Evolutionary conservation across 495 filamentous ascomycete species (phyloP).

Genomic region (Aspergillus heteromorphus): DNA sequence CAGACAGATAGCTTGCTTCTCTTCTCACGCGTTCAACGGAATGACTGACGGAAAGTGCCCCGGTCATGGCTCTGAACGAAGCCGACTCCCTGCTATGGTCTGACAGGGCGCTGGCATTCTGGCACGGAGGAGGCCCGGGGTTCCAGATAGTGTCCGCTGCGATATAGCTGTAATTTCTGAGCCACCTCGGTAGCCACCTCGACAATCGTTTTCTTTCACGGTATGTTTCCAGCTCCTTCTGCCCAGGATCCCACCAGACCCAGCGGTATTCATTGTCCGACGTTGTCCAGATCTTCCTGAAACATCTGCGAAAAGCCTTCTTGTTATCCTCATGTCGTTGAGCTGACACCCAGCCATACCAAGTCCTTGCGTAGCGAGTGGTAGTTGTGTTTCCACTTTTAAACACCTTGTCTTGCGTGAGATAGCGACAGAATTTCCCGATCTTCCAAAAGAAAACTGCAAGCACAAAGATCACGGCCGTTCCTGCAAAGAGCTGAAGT

Average conservation of each 20-base stretch:
- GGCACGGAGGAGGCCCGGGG: slow-evolving; percentile 1
- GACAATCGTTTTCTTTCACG: slow-evolving; percentile 7
- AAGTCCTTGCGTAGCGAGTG: slow-evolving; percentile 37
- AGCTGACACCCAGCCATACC: slow-evolving; percentile 42
- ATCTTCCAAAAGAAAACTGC: slow-evolving; percentile 39
- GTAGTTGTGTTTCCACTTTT: slow-evolving; percentile 24
- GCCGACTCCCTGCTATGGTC: background rate
- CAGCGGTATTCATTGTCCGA: slow-evolving; percentile 30
- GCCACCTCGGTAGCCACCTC: slow-evolving; percentile 21
- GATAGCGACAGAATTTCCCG: slow-evolving; percentile 31
- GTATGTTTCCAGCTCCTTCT: slow-evolving; percentile 18
- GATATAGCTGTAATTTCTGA: slow-evolving; percentile 23
- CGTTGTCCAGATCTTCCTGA: slow-evolving; percentile 25
- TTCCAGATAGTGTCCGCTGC: slow-evolving; percentile 28
- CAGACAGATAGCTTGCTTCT: background rate
- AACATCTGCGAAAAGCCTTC: slow-evolving; percentile 14
- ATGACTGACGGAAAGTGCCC: slow-evolving; percentile 1
- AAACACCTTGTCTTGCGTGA: slow-evolving; percentile 31
- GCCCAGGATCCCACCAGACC: slow-evolving; percentile 41
- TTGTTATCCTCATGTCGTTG: slow-evolving; percentile 32
- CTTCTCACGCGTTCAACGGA: background rate
- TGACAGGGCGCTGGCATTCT: background rate
- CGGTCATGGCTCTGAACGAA: slow-evolving; percentile 1
- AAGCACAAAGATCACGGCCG: slow-evolving; percentile 34
- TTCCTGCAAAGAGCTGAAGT: slow-evolving; percentile 34